These are phyloP conservation scores for Geotrichum australiense DNA, from an alignment of 1,139 yeast genomes.

Conservation along the genomic window DNA sequence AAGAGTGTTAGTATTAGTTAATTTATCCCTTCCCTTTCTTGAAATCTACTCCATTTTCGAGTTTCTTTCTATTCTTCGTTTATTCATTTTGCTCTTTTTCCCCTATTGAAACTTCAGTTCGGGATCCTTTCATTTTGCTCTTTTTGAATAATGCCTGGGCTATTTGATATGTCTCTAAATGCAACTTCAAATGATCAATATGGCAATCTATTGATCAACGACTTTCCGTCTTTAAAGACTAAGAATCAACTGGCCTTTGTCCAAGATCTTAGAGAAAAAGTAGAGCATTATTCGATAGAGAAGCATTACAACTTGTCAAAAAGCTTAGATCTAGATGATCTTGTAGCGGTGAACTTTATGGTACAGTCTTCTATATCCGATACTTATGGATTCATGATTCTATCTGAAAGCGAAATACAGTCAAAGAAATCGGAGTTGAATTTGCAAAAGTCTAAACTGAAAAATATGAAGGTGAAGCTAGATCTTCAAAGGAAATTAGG, in stretches of 20 bases:
- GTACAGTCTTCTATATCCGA: slow-evolving; percentile 33
- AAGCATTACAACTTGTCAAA: slow-evolving; percentile 3
- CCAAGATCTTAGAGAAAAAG: background rate
- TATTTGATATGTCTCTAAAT: background rate
- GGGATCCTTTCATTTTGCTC: background rate
- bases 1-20: no score
- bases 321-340: slow-evolving; percentile 4
- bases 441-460: slow-evolving; percentile 24
- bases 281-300: slow-evolving; percentile 3
- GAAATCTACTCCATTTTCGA: no score
- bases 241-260: slow-evolving; percentile 1
- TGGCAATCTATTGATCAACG: slow-evolving; percentile 11
- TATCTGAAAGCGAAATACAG: slow-evolving; percentile 32
- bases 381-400: slow-evolving; percentile 27
- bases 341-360: slow-evolving; percentile 15
- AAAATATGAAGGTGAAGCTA: slow-evolving; percentile 28
- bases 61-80: no score
- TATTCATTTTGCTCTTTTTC: no score
- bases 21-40: no score
- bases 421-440: slow-evolving; percentile 26
- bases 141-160: slow-evolving; percentile 3
- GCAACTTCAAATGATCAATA: background rate
- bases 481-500: slow-evolving; percentile 31
- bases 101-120: no score
- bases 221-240: slow-evolving; percentile 3